Evolutionary conservation across 208 protist genomes (phyloP).

Genomic region (Angomonas desouzai): DNA sequence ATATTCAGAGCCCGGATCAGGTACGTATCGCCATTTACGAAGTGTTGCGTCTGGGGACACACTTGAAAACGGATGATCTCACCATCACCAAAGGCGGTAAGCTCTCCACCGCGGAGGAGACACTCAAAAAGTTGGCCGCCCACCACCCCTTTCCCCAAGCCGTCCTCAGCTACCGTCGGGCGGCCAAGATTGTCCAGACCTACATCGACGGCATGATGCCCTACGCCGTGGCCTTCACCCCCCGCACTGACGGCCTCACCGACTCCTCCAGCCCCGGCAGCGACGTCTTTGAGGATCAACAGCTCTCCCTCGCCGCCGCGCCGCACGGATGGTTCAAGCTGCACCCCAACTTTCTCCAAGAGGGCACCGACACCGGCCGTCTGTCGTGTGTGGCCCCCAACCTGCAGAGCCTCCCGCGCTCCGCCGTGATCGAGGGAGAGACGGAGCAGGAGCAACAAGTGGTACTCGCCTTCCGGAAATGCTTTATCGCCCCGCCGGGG

Average conservation of each 20-base stretch:
- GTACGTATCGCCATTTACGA: conserved; percentile 76
- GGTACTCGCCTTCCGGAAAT: conserved; percentile 62
- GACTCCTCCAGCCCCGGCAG: neutral
- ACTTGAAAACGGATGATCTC: conserved; percentile 31
- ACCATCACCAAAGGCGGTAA: conserved; percentile 79
- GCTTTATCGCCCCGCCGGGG: conserved; percentile 67
- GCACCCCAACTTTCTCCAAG: conserved; percentile 82
- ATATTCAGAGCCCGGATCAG: conserved; percentile 85
- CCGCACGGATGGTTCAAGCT: conserved; percentile 17
- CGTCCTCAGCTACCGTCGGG: conserved; percentile 75
- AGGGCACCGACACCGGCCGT: conserved; percentile 87
- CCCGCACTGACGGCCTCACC: neutral
- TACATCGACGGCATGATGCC: conserved; percentile 87
- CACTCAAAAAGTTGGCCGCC: conserved; percentile 50
- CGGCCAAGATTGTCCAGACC: conserved; percentile 84
- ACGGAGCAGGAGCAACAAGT: conserved; percentile 18
- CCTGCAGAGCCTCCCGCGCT: conserved; percentile 83
- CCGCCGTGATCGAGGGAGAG: conserved; percentile 13
- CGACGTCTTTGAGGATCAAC: conserved; percentile 5
- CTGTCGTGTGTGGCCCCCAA: conserved; percentile 89
- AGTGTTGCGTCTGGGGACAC: conserved; percentile 72
- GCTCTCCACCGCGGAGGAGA: conserved; percentile 87
- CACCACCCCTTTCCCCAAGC: conserved; percentile 76
- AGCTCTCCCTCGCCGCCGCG: neutral
- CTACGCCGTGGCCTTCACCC: conserved; percentile 43